Evolutionary conservation across 2,329 filamentous ascomycete species (phyloP), one percentile per base, ranked within the genome.

Genomic region (Fusarium multiceps): DNA sequence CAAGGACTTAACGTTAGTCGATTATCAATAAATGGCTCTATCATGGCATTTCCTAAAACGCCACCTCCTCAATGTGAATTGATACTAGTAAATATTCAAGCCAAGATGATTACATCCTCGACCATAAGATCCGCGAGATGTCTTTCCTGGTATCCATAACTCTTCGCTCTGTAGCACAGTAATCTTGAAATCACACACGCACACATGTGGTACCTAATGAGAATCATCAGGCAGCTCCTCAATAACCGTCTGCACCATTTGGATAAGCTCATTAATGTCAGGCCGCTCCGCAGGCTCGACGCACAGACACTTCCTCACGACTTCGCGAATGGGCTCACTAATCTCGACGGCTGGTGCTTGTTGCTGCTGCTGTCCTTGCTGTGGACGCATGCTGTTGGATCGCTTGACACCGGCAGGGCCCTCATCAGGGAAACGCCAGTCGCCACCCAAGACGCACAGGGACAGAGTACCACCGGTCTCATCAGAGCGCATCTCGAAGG

Each of bases 381-480:
- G 65, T 2, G 74, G 72, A 14, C 74, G 72, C 72, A 81, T 81
- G 67, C 74, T 81, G 64, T 82, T 83, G 65, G 82, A 83, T 55
- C 81, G 81, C 75, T 82, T 84, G 60, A 81, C 79, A 41, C 87
- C 88, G 45, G 85, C 85, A 6, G 88, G 87, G 1, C 90, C 90
- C 78, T 98, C 94, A 74, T 97, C 94, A 0, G 96, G 96, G 80
- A 98, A 99, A 54, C 94, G 87, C 95, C 96, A 99, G 81, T 98
- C 95, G 41, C 95, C 96, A 64, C 94, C 93, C 18, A 97, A 83
- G 20, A 98, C 93, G 78, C 95, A 98, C 72, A 98, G 92, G 73
- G 92, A 97, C 69, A 99, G 83, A 71, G 92, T 96, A 46, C 96
- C 96, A 70, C 96, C 96, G 0, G 96, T 98, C 83, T 99, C 95